Evolutionary conservation across 345 rosid genomes (phyloP), one percentile per base, ranked within the genome.

Genomic region (Anacardium occidentale): DNA sequence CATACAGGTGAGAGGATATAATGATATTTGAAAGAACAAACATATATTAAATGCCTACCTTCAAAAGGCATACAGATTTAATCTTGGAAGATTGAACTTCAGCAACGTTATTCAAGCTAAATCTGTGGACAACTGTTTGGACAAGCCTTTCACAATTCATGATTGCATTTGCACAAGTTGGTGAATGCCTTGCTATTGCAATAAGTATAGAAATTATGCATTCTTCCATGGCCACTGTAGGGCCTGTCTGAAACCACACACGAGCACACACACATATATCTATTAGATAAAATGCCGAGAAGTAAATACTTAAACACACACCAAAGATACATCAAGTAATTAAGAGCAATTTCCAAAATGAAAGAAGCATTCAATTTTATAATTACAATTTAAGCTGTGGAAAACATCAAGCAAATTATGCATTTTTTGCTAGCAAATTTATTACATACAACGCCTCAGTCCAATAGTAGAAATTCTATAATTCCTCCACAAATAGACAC

Each of bases 131-230:
- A 78, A 94, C 63, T 21, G 80, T 77, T 72, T 84, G 80, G 62
- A 91, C 82, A 74, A 94, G 92, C 70, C 88, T 87, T 80, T 86
- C 87, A 73, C 86, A 94, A 75, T 88, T 84, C 83, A 88, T 72
- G 71, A 94, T 79, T 83, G 93, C 90, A 82, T 78, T 69, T 67
- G 88, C 88, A 81, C 91, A 86, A 55, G 79, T 86, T 74, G 92
- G 92, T 26, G 97, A 94, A 87, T 94, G 97, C 86, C 97, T 89
- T 62, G 97, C 94, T 73, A 94, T 83, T 26, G 87, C 94, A 77
- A 83, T 61, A 52, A 93, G 86, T 68, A 88, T 65, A 64, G 95
- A 86, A 59, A 91, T 77, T 55, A 89, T 10, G 85, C 80, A 75
- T 58, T 94, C 97, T 66, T 87, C 92, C 63, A 90, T 78, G 74